Evolutionary conservation across 176 grass and related monocot genomes (phyloP), one percentile per base, ranked within the genome.

Genomic region (Avena atlantica): DNA sequence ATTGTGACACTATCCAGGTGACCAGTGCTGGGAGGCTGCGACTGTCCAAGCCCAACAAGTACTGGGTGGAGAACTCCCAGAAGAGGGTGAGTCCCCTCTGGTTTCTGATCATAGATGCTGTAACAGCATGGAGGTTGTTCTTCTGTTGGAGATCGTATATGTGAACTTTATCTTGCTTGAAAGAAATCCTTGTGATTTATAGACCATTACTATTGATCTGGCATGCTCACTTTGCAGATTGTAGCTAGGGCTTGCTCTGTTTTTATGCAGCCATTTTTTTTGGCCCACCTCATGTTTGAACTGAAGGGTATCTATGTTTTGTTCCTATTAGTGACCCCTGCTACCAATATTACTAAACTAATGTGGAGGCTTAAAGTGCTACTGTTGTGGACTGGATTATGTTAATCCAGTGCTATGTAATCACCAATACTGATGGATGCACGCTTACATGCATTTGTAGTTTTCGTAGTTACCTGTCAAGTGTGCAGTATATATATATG

Each of bases 61-160:
- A 99, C 53, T 99, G 97, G 97, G 86, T 99, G 17, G 97, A 94
- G 84, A 96, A 78, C 80, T 96, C 97, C 13, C 90, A 94, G 70
- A 99, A 99, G 79, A 93, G 92, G 86, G 97, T 99, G 76, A 93
- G 85, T 81, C 16, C 1, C 16, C 1, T 55, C 67, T 59, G 42
- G 51, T 85, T 78, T 83, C 20, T 8, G 0, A 9, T 83, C 50
- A 7, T 71, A 55, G 5, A 56, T 79, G 34, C 60, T 20, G 47
- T 56, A 21, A 53, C 12, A 85, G 16, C 21, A 0, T 74, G 12
- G 1, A 71, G 29, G 72, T 4, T 73, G 25, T 44, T 8, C 19
- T 20, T 73, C 31, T 4, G 16, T 24, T 27, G 7, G 16, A 61
- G 0, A 45, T 68, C 12, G 9, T 7, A 49, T 70, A 1, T 5